phyloP scores from a whole-genome alignment of 164 flowering plant species.

The Stephania cephalantha region DNA sequence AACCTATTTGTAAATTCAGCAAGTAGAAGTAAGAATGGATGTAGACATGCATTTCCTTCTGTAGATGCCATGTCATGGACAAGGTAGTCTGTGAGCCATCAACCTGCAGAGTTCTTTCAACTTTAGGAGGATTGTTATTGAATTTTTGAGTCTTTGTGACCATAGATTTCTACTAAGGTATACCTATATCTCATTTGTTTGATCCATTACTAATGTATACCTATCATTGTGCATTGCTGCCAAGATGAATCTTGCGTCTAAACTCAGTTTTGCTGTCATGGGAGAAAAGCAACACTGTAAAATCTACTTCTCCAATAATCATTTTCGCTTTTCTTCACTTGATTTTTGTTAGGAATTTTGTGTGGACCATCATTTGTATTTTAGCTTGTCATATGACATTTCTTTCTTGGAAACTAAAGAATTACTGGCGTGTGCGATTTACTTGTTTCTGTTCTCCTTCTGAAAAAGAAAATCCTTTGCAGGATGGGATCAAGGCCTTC shows the following conservation, averaged over 20 bases:
- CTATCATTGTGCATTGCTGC: background rate
- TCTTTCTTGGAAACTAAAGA: background rate
- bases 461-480: slow-evolving; percentile 16
- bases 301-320: background rate
- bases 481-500: slow-evolving; percentile 98
- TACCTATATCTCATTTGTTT: no score
- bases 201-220: no score
- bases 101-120: background rate
- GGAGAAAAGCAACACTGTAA: background rate
- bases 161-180: background rate
- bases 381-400: background rate
- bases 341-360: background rate
- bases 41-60: no score
- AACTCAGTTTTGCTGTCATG: no score
- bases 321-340: background rate
- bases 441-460: background rate
- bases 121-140: background rate
- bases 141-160: background rate
- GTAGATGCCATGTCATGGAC: background rate
- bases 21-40: no score
- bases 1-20: no score
- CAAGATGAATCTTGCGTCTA: background rate
- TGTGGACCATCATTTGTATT: background rate
- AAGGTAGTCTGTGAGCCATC: background rate
- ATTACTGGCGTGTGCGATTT: background rate